These are phyloP conservation scores for Cucumis sativus DNA, from an alignment of 306 rosid genomes.

Conservation along the genomic window DNA sequence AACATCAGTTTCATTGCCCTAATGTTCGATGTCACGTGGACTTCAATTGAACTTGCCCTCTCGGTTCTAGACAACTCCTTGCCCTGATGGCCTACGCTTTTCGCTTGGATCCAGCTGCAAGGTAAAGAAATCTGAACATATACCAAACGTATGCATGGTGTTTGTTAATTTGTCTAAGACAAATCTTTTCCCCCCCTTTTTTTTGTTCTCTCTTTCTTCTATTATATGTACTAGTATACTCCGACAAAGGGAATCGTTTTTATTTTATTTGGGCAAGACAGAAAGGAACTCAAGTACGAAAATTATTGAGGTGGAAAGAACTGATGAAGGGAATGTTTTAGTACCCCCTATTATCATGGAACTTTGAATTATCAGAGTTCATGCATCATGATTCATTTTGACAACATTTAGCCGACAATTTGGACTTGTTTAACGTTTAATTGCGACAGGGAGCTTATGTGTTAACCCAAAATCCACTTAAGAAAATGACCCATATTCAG, in stretches of 20 bases:
- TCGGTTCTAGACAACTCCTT: background rate
- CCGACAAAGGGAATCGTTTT: slow-evolving; percentile 31
- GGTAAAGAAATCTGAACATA: slow-evolving; percentile 21
- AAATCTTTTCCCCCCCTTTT: background rate
- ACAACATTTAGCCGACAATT: slow-evolving; percentile 38
- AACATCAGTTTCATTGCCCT: background rate
- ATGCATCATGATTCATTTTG: slow-evolving; percentile 37
- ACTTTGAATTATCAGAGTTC: slow-evolving; percentile 17
- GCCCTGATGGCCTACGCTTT: slow-evolving; percentile 2
- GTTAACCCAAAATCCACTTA: background rate
- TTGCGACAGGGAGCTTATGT: background rate
- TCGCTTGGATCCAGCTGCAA: slow-evolving; percentile 5
- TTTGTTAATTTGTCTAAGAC: slow-evolving; percentile 25
- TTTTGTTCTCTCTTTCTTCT: slow-evolving; percentile 13
- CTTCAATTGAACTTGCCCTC: background rate
- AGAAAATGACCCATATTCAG: background rate
- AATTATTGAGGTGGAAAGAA: slow-evolving; percentile 11
- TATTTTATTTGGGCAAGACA: slow-evolving; percentile 1
- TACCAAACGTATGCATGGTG: slow-evolving; percentile 27
- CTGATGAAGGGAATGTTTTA: slow-evolving; percentile 24
- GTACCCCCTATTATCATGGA: slow-evolving; percentile 18
- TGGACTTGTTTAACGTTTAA: slow-evolving; percentile 23
- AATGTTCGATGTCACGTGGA: background rate
- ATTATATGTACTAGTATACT: slow-evolving; percentile 18
- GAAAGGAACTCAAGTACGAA: slow-evolving; percentile 12